Conservation (phyloP, 169 alveolate species). For the Babesia sp. region DNA sequence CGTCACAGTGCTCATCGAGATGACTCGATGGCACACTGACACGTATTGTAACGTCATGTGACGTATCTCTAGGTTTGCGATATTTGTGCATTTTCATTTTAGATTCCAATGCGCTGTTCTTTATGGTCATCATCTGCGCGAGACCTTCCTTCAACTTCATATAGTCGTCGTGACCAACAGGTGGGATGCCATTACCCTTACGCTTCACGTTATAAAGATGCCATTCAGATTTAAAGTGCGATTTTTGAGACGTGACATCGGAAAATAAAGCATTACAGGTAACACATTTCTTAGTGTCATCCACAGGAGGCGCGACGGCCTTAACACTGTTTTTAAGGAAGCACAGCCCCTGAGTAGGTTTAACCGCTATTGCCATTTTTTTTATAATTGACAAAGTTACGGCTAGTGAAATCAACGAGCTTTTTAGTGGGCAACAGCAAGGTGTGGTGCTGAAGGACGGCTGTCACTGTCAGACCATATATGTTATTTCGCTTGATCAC, state of each 20-base stretch:
- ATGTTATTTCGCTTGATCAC: slow-evolving; percentile 20
- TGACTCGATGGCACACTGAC: not conserved
- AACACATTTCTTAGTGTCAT: slow-evolving; percentile 27
- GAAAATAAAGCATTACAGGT: slow-evolving; percentile 47
- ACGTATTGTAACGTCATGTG: not conserved
- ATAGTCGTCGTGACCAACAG: slow-evolving; percentile 44
- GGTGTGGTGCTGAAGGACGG: not conserved
- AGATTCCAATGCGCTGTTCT: slow-evolving; percentile 2
- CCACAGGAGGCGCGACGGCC: not conserved
- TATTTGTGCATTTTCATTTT: not conserved
- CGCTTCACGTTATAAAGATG: slow-evolving; percentile 82
- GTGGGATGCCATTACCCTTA: slow-evolving; percentile 53
- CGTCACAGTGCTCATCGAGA: not conserved
- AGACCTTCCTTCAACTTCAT: slow-evolving; percentile 29
- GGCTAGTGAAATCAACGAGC: too few species aligned
- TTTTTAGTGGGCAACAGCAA: not conserved
- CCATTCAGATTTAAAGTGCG: slow-evolving; percentile 85
- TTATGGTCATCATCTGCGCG: slow-evolving; percentile 28
- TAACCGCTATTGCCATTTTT: not conserved
- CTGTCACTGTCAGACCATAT: not conserved
- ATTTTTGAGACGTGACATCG: slow-evolving; percentile 56
- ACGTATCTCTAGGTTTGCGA: not conserved
- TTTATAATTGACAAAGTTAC: too few species aligned
- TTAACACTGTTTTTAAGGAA: slow-evolving; percentile 33
- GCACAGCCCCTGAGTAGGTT: slow-evolving; percentile 13